Percentiles rank a stretch among this genome's conserved stretches.
These are phyloP conservation scores for Xylona heveae DNA, from an alignment of 495 filamentous ascomycete genomes.

Conservation along the genomic window DNA sequence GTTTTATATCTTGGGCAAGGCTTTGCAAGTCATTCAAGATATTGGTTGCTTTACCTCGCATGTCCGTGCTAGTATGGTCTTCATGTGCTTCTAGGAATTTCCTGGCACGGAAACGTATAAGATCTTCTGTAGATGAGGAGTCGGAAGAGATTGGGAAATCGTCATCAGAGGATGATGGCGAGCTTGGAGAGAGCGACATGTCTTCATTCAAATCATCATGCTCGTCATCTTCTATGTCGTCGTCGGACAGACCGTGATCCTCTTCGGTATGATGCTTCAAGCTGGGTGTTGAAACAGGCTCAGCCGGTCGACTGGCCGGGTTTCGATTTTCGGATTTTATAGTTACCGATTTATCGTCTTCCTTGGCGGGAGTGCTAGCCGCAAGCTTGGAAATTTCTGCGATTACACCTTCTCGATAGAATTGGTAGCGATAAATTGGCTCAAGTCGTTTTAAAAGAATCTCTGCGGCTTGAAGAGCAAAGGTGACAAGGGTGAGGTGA, in stretches of 20 bases:
- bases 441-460: conserved; percentile 66
- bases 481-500: conserved; percentile 67
- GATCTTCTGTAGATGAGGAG: conserved; percentile 42
- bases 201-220: conserved; percentile 38
- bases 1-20: conserved; percentile 47
- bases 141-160: conserved; percentile 23
- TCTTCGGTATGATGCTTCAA: no score
- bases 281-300: no score
- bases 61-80: conserved; percentile 40
- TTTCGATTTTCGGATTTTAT: neutral
- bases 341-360: conserved; percentile 1
- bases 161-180: conserved; percentile 29
- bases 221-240: conserved; percentile 31
- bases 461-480: conserved; percentile 73
- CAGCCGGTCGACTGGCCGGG: neutral
- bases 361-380: conserved; percentile 7
- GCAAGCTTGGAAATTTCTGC: conserved; percentile 71
- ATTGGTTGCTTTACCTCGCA: conserved; percentile 54
- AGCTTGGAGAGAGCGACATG: conserved; percentile 46
- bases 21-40: conserved; percentile 53
- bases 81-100: conserved; percentile 70
- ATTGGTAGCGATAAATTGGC: conserved; percentile 81
- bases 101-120: conserved; percentile 54
- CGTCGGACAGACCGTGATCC: conserved; percentile 36
- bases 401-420: conserved; percentile 94